Evolutionary conservation across 2,329 filamentous ascomycete genomes (phyloP), one percentile per base, ranked within the genome.

Genomic region (Purpureocillium takamizusanense): DNA sequence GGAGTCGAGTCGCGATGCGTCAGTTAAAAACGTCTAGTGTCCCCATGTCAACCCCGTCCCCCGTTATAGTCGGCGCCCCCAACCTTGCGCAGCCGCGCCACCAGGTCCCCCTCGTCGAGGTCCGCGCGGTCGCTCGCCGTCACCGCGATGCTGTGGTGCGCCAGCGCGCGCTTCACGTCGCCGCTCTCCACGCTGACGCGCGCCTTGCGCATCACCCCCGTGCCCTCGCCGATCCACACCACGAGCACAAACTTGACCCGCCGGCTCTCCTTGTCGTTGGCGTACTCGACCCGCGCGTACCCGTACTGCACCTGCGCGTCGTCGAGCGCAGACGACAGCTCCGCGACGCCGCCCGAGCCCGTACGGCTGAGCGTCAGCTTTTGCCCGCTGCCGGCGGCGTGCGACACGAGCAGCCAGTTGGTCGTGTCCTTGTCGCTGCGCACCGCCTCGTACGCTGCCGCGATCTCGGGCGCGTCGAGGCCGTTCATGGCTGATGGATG

Each of bases 41-140:
- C n/a, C n/a, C n/a, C n/a, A n/a, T n/a, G n/a, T 56, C 48, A 77
- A 8, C 74, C 77, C 45, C 77, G 60, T 10, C 74, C 79, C 7
- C 79, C 78, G 52, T 83, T 80, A 68, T 83, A 85, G 59, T 84
- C 81, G 13, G 80, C 80, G 25, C 81, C 81, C 39, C 81, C 81
- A 4, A 74, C 78, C 63, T 75, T 80, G 56, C 80, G 65, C 60
- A 83, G 59, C 52, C 72, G 62, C 43, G 68, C 56, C 13, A 83
- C 75, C 37, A 85, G 70, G 15, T 80, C 76, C 45, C 65, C 62
- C 60, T 79, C 75, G 14, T 74, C 70, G 39, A 85, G 56, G 52
- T 85, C 81, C 21, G 61, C 59, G 58, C 63, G 68, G 49, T 81
- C 76, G 43, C 67, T 63, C 3, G 78, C 76, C 51, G 81, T 76